Percentiles rank a stretch among this genome's conserved stretches.
phyloP scores from a whole-genome alignment of 2,329 filamentous ascomycete genomes.

The Decorospora gaudefroyi region DNA sequence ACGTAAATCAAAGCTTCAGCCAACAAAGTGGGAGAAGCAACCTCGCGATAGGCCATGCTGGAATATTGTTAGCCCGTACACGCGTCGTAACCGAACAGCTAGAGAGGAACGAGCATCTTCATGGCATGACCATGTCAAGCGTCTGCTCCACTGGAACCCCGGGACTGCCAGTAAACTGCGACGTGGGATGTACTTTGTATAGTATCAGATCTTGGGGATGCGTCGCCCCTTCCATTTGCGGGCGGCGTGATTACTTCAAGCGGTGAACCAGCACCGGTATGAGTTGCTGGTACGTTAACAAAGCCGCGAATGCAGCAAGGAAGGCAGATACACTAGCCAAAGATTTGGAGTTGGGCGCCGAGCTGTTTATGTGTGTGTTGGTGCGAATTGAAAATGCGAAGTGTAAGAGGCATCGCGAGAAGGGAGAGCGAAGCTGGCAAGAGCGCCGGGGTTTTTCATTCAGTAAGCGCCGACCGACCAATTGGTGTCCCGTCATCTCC shows the following conservation, averaged over 20 bases:
- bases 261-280: slow-evolving; percentile 1
- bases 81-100: not conserved
- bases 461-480: not conserved
- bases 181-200: not conserved
- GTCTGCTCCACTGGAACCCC: not conserved
- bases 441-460: slow-evolving; percentile 1
- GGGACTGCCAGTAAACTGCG: not conserved
- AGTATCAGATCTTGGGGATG: not conserved
- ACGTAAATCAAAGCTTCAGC: too few relatives aligned
- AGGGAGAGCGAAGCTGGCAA: slow-evolving; percentile 5
- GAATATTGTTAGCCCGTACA: not conserved
- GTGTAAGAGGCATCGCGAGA: slow-evolving; percentile 1
- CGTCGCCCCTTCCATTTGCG: not conserved
- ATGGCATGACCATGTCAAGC: not conserved
- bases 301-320: not conserved
- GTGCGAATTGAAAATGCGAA: too few relatives aligned
- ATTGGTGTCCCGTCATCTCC: slow-evolving; percentile 1
- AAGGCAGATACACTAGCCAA: slow-evolving; percentile 1
- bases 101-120: not conserved
- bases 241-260: not conserved
- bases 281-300: slow-evolving; percentile 4
- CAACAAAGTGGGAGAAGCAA: too few relatives aligned
- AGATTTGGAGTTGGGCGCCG: too few relatives aligned
- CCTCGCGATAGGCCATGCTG: not conserved
- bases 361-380: too few relatives aligned